Base-by-base conservation (phyloP, 2,329 filamentous ascomycete genomes). In the Helotiales sp. region DNA sequence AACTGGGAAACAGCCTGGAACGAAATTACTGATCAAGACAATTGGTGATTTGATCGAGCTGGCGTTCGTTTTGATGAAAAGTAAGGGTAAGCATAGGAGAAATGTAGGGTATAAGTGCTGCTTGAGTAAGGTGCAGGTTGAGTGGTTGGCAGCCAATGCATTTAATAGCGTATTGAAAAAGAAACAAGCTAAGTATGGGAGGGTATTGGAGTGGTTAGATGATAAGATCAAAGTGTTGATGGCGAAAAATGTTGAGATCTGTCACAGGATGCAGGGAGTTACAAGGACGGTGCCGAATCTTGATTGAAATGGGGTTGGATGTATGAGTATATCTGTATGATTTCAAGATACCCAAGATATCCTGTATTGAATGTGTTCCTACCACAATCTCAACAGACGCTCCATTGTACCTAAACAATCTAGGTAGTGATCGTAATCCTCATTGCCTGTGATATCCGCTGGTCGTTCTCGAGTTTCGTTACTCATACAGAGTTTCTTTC, bases 181-280 rank as follows among this genome's bases (percentile, higher is more conserved):
- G 65, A 91, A 88, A 71, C 92, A 96, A 78, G 87, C 87, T 31
- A 81, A 79, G 54, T 90, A 91, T 72, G 69, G 68, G 5, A 74
- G 74, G 29, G 80, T 93, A 13, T 73, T 97, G 57, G 71, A 70
- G 30, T 96, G 91, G 91, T 73, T 96, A 59, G 77, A 80, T 6
- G 48, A 12, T n/a, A 57, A 46, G 40, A 61, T 60, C 9, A 17
- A 19, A 30, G 27, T 24, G n/a, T 22, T 66, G 15, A 44, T 33
- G n/a, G 25, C 24, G 1, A 17, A 12, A n/a, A n/a, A 24, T 25
- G 15, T 9, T 51, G 40, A 44, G 10, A 44, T 24, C 9, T 44
- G 40, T 27, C 40, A 24, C 5, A 52, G 52, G 58, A 63, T n/a
- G 42, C 19, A 30, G 44, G 25, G 30, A 10, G 36, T 31, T 58